Conservation (phyloP, 2,329 filamentous ascomycete genomes). For the Microcyclospora tardicrescens region DNA sequence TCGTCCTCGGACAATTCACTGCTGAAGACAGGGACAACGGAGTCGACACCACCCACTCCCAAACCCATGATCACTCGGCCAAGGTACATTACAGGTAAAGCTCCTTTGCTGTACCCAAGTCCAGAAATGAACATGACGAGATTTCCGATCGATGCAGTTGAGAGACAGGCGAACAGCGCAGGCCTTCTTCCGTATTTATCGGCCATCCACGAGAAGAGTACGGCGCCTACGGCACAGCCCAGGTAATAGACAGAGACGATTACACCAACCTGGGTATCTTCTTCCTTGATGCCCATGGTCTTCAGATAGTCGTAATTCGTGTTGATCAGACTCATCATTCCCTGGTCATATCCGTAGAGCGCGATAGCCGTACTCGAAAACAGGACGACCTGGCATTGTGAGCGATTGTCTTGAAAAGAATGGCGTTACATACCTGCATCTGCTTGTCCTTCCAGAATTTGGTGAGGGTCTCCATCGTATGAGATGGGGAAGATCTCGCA, state of each 20-base stretch:
- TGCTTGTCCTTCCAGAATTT: slow-evolving; percentile 10
- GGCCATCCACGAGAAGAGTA: slow-evolving; percentile 43
- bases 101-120: slow-evolving; percentile 30
- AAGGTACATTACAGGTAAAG: slow-evolving; percentile 37
- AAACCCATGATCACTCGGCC: slow-evolving; percentile 43
- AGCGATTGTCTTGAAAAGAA: neutral
- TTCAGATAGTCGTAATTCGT: slow-evolving; percentile 42
- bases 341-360: slow-evolving; percentile 36
- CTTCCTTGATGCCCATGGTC: slow-evolving; percentile 42
- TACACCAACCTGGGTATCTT: slow-evolving; percentile 42
- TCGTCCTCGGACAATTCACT: slow-evolving; percentile 45
- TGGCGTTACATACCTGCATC: slow-evolving; percentile 7
- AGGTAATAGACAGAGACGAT: slow-evolving; percentile 52
- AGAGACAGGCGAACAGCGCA: slow-evolving; percentile 43
- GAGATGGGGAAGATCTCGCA: too few relatives aligned
- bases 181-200: slow-evolving; percentile 43
- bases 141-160: slow-evolving; percentile 42
- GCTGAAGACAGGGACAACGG: slow-evolving; percentile 48
- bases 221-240: slow-evolving; percentile 45
- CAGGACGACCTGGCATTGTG: slow-evolving; percentile 32
- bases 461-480: slow-evolving; percentile 2
- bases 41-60: slow-evolving; percentile 48
- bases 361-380: slow-evolving; percentile 43
- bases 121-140: slow-evolving; percentile 48
- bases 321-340: slow-evolving; percentile 44